These are phyloP conservation scores for Pichia cephalocereana DNA, from an alignment of 805 yeast genomes.

Conservation along the genomic window DNA sequence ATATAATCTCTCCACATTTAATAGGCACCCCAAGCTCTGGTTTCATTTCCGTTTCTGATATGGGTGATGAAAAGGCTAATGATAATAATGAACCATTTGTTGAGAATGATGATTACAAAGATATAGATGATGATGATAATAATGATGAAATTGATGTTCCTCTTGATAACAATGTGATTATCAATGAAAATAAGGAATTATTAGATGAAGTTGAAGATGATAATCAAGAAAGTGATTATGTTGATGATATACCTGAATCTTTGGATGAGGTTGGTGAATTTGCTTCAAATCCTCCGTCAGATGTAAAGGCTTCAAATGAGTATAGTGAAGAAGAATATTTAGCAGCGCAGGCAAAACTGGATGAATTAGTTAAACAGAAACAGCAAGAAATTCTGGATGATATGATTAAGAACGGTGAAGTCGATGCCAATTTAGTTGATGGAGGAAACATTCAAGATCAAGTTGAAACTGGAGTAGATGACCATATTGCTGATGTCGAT, in stretches of 20 bases:
- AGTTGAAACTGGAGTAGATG: neutral
- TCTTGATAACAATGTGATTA: neutral
- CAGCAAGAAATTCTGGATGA: constrained; percentile 22
- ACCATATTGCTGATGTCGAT: neutral
- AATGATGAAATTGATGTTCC: neutral
- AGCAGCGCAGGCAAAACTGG: constrained; percentile 21
- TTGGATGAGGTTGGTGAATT: constrained; percentile 5
- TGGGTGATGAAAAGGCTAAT: too few species aligned
- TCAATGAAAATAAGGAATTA: neutral
- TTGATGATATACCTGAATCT: constrained; percentile 5
- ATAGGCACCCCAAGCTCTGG: neutral
- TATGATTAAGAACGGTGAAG: constrained; percentile 14
- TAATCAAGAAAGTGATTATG: constrained; percentile 3
- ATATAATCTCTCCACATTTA: neutral
- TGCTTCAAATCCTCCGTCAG: neutral
- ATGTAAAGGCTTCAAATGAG: constrained; percentile 1
- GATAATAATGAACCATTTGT: constrained; percentile 1
- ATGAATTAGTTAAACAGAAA: constrained; percentile 18
- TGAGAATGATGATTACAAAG: neutral
- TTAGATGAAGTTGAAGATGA: neutral
- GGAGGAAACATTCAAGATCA: neutral
- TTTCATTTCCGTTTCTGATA: neutral
- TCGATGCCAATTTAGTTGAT: constrained; percentile 10
- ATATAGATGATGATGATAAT: neutral
- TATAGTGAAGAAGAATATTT: constrained; percentile 19